Evolutionary conservation across 2,329 filamentous ascomycete genomes (phyloP).

Genomic region (Thyridium curvatum): DNA sequence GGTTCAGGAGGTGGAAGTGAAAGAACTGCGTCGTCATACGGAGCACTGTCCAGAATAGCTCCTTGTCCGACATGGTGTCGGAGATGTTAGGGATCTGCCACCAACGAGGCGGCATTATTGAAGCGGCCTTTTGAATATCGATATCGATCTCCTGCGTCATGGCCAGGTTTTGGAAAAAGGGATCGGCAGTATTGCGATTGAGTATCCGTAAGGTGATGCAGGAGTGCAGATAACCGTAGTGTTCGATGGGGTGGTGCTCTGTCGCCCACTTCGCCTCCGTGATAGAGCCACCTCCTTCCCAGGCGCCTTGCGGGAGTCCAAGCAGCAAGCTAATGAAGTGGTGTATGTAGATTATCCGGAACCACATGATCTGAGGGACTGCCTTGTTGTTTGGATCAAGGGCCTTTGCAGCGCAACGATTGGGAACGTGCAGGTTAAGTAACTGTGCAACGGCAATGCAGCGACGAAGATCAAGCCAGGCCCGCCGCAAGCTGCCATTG

Average conservation of each 20-base stretch:
- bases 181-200: conserved; percentile 22
- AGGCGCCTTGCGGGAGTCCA: conserved; percentile 29
- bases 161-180: conserved; percentile 14
- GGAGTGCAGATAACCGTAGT: conserved; percentile 22
- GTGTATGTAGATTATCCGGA: conserved; percentile 32
- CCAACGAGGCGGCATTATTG: conserved; percentile 24
- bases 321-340: conserved; percentile 39
- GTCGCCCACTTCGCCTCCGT: conserved; percentile 5
- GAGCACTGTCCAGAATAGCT: conserved; percentile 17
- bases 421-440: not conserved
- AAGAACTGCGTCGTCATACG: conserved; percentile 24
- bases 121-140: conserved; percentile 21
- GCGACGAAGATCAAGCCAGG: conserved; percentile 36
- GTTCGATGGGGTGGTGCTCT: conserved; percentile 14
- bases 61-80: conserved; percentile 8
- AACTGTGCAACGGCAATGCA: conserved; percentile 22
- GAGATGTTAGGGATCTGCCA: conserved; percentile 24
- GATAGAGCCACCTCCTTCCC: conserved; percentile 14
- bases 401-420: conserved; percentile 9
- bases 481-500: conserved; percentile 33
- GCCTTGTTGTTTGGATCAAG: conserved; percentile 18
- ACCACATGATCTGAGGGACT: conserved; percentile 30
- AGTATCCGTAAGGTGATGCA: conserved; percentile 27
- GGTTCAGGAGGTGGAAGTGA: conserved; percentile 39
- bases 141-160: conserved; percentile 23